Evolutionary conservation across 2,329 filamentous ascomycete species (phyloP).

Genomic region (Colletotrichum trifolii): DNA sequence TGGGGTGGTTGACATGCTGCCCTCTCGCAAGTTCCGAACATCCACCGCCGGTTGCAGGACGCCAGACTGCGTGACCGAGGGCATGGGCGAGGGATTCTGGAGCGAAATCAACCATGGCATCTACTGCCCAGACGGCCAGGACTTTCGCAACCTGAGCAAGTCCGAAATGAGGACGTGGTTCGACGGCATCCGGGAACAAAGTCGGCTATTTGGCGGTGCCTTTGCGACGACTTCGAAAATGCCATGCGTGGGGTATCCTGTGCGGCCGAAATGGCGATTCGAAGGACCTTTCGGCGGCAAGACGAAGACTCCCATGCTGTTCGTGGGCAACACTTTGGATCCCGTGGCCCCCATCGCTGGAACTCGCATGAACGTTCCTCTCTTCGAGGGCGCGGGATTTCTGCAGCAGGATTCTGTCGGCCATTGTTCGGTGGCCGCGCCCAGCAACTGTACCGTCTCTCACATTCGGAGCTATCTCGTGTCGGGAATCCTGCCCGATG

Average conservation of each 20-base stretch:
- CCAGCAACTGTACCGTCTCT: constrained; percentile 5
- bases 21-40: neutral
- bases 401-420: constrained; percentile 15
- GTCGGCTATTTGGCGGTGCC: neutral
- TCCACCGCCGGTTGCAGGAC: neutral
- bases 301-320: constrained; percentile 9
- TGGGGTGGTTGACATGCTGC: constrained; percentile 1
- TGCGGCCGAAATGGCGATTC: constrained; percentile 53
- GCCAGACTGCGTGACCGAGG: constrained; percentile 6
- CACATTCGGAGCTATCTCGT: constrained; percentile 7
- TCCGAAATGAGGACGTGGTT: constrained; percentile 45
- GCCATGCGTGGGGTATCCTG: constrained; percentile 51
- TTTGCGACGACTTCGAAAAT: constrained; percentile 37
- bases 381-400: constrained; percentile 9
- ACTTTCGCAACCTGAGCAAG: constrained; percentile 38
- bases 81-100: constrained; percentile 8
- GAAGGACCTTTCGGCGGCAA: constrained; percentile 43
- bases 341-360: constrained; percentile 9
- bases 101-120: constrained; percentile 38
- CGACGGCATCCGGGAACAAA: constrained; percentile 37
- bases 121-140: constrained; percentile 49
- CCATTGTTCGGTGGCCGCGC: neutral
- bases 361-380: neutral
- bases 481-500: constrained; percentile 2
- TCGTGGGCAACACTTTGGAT: constrained; percentile 18